Conservation (phyloP, 495 filamentous ascomycete genomes). For the Penicillium malachiteum region DNA sequence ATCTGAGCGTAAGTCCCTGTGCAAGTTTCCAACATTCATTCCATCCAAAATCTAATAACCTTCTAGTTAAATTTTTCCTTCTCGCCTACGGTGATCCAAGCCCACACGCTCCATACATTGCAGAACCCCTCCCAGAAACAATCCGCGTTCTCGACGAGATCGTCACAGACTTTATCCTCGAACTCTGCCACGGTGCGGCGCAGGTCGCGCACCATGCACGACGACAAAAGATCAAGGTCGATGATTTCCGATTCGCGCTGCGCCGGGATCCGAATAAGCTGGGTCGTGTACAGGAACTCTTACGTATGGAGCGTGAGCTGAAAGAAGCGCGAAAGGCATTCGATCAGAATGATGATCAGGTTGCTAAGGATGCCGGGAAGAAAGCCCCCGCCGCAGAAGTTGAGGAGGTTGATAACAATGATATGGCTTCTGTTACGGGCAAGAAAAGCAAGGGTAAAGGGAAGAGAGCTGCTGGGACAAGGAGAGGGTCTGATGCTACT, state of each 20-base stretch:
- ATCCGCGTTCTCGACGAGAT: conserved; percentile 90
- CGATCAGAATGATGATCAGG: conserved; percentile 53
- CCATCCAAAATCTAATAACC: no score
- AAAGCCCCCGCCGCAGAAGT: conserved; percentile 21
- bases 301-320: conserved; percentile 76
- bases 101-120: conserved; percentile 40
- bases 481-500: conserved; percentile 44
- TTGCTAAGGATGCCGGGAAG: conserved; percentile 44
- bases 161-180: conserved; percentile 84
- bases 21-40: no score
- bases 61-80: conserved; percentile 72
- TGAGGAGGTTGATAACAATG: conserved; percentile 11
- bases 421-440: conserved; percentile 23
- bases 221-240: conserved; percentile 93
- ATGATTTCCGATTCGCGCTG: conserved; percentile 93
- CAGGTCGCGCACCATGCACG: conserved; percentile 76
- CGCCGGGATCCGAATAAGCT: conserved; percentile 80
- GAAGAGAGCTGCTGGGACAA: conserved; percentile 30
- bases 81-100: conserved; percentile 79
- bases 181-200: conserved; percentile 84
- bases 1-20: conserved; percentile 62
- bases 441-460: conserved; percentile 46
- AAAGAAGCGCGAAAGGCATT: conserved; percentile 74
- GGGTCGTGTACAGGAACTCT: conserved; percentile 83
- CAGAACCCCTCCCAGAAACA: conserved; percentile 72